These are phyloP conservation scores for Xylaria multiplex DNA, from an alignment of 2,329 filamentous ascomycete species.

Conservation along the genomic window DNA sequence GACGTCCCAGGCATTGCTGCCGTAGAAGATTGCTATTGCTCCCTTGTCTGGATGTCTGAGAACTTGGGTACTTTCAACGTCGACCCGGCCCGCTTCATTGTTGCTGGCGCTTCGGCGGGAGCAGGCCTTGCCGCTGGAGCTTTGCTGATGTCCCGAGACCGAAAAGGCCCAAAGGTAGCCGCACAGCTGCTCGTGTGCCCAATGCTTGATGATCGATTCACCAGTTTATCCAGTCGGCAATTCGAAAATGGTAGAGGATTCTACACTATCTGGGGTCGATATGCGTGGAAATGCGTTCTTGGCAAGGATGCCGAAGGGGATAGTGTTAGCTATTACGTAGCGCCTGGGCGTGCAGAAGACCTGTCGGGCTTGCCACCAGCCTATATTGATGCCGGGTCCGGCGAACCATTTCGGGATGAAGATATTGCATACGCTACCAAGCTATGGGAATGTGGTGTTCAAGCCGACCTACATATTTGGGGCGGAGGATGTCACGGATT, in stretches of 20 bases:
- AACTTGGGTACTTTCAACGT: slow-evolving; percentile 1
- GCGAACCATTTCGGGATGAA: slow-evolving; percentile 4
- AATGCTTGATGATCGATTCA: slow-evolving; percentile 6
- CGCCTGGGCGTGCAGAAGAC: slow-evolving; percentile 5
- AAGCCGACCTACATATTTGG: slow-evolving; percentile 4
- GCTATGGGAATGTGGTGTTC: slow-evolving; percentile 5
- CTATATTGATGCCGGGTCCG: slow-evolving; percentile 1
- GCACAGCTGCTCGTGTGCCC: slow-evolving; percentile 4
- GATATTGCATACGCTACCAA: slow-evolving; percentile 1
- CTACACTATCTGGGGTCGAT: slow-evolving; percentile 3
- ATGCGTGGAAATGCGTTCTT: slow-evolving; percentile 3
- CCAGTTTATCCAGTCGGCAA: neutral
- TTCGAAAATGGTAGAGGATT: slow-evolving; percentile 8
- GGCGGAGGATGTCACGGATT: slow-evolving; percentile 9
- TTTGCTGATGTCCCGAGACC: slow-evolving; percentile 5
- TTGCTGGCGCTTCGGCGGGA: slow-evolving; percentile 2
- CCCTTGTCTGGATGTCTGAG: neutral
- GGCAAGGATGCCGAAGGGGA: neutral
- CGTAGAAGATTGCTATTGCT: neutral
- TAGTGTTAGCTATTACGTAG: slow-evolving; percentile 4
- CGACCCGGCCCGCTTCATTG: slow-evolving; percentile 4
- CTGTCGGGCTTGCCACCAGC: neutral
- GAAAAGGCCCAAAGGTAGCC: neutral
- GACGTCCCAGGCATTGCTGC: neutral
- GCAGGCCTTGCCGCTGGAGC: neutral